Evolutionary conservation across 768 basidiomycete species (phyloP).

Genomic region (Naematelia encephala): DNA sequence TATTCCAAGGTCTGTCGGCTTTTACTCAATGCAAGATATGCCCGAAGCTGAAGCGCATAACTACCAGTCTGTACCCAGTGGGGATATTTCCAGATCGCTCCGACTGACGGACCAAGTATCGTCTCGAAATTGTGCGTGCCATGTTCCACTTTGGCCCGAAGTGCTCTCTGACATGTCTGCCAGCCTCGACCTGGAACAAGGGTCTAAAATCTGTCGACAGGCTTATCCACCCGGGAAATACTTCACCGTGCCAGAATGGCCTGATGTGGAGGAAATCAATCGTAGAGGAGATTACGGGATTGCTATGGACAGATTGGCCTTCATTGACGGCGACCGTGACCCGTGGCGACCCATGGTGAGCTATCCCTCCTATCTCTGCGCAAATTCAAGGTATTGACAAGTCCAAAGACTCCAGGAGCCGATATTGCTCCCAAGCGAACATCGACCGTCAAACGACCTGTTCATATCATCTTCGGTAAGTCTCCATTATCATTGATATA

Average conservation of each 20-base stretch:
- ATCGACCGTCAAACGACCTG: slow-evolving; percentile 72
- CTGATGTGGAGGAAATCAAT: slow-evolving; percentile 81
- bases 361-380: not conserved
- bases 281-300: slow-evolving; percentile 78
- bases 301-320: slow-evolving; percentile 73
- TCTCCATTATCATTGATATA: slow-evolving; percentile 14
- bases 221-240: slow-evolving; percentile 66
- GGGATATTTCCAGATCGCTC: slow-evolving; percentile 77
- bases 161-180: slow-evolving; percentile 43
- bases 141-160: not conserved
- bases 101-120: slow-evolving; percentile 67
- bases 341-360: slow-evolving; percentile 74
- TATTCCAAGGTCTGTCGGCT: slow-evolving; percentile 65
- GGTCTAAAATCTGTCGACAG: slow-evolving; percentile 65
- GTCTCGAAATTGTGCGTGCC: slow-evolving; percentile 58
- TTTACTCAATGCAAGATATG: not conserved
- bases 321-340: slow-evolving; percentile 63
- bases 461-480: slow-evolving; percentile 81
- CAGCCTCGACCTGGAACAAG: slow-evolving; percentile 65
- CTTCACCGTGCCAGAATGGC: slow-evolving; percentile 66
- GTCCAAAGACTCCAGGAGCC: slow-evolving; percentile 43
- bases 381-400: not conserved
- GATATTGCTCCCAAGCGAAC: slow-evolving; percentile 59
- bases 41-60: not conserved
- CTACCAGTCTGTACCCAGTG: slow-evolving; percentile 73